phyloP scores from a whole-genome alignment of 225 moss, liverwort and hornwort species.

The Asterella californica region DNA sequence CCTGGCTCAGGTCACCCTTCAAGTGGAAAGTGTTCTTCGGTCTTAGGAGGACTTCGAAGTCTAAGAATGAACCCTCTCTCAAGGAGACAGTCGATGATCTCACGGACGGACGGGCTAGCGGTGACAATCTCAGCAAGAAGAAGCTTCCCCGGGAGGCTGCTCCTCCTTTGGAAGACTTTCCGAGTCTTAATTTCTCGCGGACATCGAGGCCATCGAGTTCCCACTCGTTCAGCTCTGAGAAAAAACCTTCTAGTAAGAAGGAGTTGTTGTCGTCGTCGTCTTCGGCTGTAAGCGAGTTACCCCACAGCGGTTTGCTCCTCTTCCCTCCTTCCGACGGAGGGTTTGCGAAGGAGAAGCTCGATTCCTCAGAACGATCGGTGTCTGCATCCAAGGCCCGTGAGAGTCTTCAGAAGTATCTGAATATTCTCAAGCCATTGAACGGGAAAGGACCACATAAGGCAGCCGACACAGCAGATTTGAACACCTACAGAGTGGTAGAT shows the following conservation, averaged over 20 bases:
- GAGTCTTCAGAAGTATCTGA: slow-evolving; percentile 65
- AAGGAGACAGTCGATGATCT: not conserved
- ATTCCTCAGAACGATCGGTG: slow-evolving; percentile 51
- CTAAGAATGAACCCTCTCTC: not conserved
- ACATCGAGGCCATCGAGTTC: not conserved
- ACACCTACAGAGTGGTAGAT: slow-evolving; percentile 14
- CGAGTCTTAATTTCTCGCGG: not conserved
- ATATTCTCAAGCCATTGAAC: slow-evolving; percentile 60
- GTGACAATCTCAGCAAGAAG: not conserved
- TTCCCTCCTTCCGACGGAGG: slow-evolving; percentile 21
- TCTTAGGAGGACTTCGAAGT: slow-evolving; percentile 51
- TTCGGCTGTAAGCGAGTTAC: not conserved
- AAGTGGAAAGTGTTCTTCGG: slow-evolving; percentile 86
- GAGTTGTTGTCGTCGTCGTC: not conserved
- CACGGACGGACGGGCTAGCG: not conserved
- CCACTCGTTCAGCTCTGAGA: slow-evolving; percentile 21
- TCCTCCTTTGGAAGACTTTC: not conserved
- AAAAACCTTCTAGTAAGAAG: not conserved
- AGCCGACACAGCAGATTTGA: slow-evolving; percentile 30
- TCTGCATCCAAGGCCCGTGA: slow-evolving; percentile 57
- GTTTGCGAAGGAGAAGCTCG: slow-evolving; percentile 31
- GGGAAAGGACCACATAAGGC: slow-evolving; percentile 34
- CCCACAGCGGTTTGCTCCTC: slow-evolving; percentile 9
- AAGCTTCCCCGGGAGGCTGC: slow-evolving; percentile 9
- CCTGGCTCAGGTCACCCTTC: slow-evolving; percentile 70